A percentile compares a stretch with the other conserved stretches of the same genome.
These are phyloP conservation scores for Zygoascus biomembranicola DNA, from an alignment of 805 yeast genomes.

Conservation along the genomic window DNA sequence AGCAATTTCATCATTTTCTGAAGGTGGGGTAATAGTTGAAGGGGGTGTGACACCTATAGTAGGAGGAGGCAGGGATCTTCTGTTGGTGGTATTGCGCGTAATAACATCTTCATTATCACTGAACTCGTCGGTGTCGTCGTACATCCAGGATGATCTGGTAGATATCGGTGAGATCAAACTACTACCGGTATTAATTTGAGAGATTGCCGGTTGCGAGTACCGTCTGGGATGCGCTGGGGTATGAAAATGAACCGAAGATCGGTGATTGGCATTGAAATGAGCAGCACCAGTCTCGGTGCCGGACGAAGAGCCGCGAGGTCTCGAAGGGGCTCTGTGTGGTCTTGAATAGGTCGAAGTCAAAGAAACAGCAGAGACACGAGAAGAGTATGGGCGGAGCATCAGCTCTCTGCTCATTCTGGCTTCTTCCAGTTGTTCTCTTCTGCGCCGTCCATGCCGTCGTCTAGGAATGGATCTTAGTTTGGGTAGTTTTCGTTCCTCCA, in stretches of 20 bases:
- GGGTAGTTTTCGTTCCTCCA: constrained; percentile 64
- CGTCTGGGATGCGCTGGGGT: constrained; percentile 3
- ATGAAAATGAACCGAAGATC: constrained; percentile 1
- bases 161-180: not conserved
- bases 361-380: constrained; percentile 1
- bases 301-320: not conserved
- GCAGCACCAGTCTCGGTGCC: not conserved
- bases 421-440: constrained; percentile 5
- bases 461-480: constrained; percentile 68
- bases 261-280: not conserved
- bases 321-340: not conserved
- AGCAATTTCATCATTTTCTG: not conserved
- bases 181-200: not conserved
- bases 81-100: not conserved
- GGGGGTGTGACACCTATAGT: not conserved
- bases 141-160: not conserved
- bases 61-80: not conserved
- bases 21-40: not conserved
- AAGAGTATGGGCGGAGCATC: constrained; percentile 5
- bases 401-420: constrained; percentile 5
- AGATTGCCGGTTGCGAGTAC: not conserved
- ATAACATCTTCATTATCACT: constrained; percentile 1
- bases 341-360: not conserved
- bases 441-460: constrained; percentile 3
- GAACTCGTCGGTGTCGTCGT: not conserved